phyloP scores from a whole-genome alignment of 2,329 filamentous ascomycete genomes.

The Colletotrichum eleusines region DNA sequence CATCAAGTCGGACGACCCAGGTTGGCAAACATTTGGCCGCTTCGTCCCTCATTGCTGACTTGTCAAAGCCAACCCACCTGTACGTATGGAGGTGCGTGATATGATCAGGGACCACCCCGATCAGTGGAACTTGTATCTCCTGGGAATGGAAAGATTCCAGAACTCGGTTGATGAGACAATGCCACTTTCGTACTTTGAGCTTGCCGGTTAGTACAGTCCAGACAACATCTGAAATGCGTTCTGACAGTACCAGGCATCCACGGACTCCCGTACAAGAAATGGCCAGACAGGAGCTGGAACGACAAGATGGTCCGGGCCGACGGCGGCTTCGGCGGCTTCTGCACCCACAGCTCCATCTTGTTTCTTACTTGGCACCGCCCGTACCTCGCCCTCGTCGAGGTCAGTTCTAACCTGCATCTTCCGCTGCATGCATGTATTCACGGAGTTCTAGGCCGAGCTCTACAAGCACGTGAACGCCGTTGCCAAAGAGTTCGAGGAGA shows the following conservation, averaged over 20 bases:
- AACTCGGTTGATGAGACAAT: conserved; percentile 14
- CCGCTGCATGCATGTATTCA: neutral
- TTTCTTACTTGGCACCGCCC: conserved; percentile 77
- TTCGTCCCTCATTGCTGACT: neutral
- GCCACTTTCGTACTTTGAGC: conserved; percentile 35
- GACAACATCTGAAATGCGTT: neutral
- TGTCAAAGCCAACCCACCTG: conserved; percentile 14
- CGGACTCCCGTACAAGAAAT: conserved; percentile 49
- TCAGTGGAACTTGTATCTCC: conserved; percentile 38
- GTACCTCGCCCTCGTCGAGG: conserved; percentile 72
- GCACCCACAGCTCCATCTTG: conserved; percentile 70
- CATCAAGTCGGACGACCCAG: conserved; percentile 29
- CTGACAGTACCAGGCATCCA: conserved; percentile 48
- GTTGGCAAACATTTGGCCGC: neutral
- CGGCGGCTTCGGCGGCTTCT: conserved; percentile 70
- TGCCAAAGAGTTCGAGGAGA: conserved; percentile 43
- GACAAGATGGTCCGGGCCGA: conserved; percentile 40
- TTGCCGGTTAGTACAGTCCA: conserved; percentile 11
- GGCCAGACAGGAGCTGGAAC: conserved; percentile 42
- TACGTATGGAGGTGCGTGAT: conserved; percentile 35
- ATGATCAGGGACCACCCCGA: conserved; percentile 37
- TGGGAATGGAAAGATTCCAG: conserved; percentile 37
- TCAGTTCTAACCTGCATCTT: conserved; percentile 43
- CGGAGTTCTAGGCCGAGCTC: conserved; percentile 43
- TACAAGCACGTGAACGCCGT: conserved; percentile 45